A percentile compares a stretch with the other conserved stretches of the same genome.
Evolutionary conservation across 2,329 filamentous ascomycete genomes (phyloP).

Genomic region (Sarocladiaceae sp.): DNA sequence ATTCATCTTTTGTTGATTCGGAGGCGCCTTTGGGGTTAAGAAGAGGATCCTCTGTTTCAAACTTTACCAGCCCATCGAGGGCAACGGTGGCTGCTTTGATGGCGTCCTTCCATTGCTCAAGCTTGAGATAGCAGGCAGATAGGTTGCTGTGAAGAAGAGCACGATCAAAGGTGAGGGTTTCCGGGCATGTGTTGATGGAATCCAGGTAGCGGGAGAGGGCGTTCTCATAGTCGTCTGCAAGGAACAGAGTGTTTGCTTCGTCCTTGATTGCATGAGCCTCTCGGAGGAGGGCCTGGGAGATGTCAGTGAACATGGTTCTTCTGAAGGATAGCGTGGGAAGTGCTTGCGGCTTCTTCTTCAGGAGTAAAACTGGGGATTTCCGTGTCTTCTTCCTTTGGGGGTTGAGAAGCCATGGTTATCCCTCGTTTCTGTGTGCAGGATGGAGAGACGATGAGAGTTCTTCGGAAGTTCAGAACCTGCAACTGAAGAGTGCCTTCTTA

Average conservation of each 20-base stretch:
- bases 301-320: not conserved
- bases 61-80: conserved; percentile 62
- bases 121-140: conserved; percentile 78
- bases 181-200: conserved; percentile 71
- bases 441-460: not conserved
- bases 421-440: not conserved
- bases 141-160: conserved; percentile 86
- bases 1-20: not conserved
- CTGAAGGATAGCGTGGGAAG: not conserved
- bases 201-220: conserved; percentile 80
- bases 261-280: conserved; percentile 69
- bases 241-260: conserved; percentile 75
- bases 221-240: conserved; percentile 61
- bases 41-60: conserved; percentile 37
- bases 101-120: conserved; percentile 79
- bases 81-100: conserved; percentile 66
- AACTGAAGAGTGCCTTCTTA: no score
- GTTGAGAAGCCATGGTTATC: not conserved
- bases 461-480: no score
- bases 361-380: conserved; percentile 36
- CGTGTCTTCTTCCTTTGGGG: conserved; percentile 18
- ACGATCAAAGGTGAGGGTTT: conserved; percentile 80
- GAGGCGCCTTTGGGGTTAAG: conserved; percentile 15
- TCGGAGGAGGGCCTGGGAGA: conserved; percentile 53
- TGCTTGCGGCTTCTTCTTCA: conserved; percentile 50